phyloP scores from a whole-genome alignment of 495 filamentous ascomycete genomes.

The Poronia punctata region DNA sequence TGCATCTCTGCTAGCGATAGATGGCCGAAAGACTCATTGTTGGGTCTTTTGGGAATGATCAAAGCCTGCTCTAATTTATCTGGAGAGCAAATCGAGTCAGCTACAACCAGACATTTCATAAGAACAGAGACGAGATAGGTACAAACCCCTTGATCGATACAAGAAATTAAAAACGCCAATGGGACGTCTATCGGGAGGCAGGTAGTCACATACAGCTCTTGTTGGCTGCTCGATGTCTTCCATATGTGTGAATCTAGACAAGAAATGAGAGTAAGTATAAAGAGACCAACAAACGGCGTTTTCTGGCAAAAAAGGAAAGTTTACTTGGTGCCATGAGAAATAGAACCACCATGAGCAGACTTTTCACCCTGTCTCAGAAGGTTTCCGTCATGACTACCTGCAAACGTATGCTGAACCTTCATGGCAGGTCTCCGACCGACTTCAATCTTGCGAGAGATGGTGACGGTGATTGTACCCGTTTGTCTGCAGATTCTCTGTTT shows the following conservation, averaged over 20 bases:
- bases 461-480: slow-evolving; percentile 23
- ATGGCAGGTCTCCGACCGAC: too few relatives aligned
- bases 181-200: slow-evolving; percentile 1
- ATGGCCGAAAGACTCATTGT: slow-evolving; percentile 1
- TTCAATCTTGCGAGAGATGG: slow-evolving; percentile 2
- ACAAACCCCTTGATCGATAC: slow-evolving; percentile 22
- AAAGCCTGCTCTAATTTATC: slow-evolving; percentile 19
- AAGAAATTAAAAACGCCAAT: slow-evolving; percentile 17
- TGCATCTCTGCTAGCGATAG: slow-evolving; percentile 18
- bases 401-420: background rate
- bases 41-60: too few relatives aligned
- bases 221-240: background rate
- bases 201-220: background rate
- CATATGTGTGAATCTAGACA: slow-evolving; percentile 4
- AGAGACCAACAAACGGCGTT: too few relatives aligned
- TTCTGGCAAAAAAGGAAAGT: slow-evolving; percentile 1
- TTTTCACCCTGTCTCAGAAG: slow-evolving; percentile 15
- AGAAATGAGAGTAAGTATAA: background rate
- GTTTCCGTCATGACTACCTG: too few relatives aligned
- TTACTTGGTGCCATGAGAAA: slow-evolving; percentile 19
- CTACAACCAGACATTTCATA: background rate
- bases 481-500: slow-evolving; percentile 14
- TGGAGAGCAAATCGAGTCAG: slow-evolving; percentile 2
- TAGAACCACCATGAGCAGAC: slow-evolving; percentile 16
- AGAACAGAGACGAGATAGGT: background rate